phyloP scores from a whole-genome alignment of 768 basidiomycete genomes.

The Podaxis sp. region DNA sequence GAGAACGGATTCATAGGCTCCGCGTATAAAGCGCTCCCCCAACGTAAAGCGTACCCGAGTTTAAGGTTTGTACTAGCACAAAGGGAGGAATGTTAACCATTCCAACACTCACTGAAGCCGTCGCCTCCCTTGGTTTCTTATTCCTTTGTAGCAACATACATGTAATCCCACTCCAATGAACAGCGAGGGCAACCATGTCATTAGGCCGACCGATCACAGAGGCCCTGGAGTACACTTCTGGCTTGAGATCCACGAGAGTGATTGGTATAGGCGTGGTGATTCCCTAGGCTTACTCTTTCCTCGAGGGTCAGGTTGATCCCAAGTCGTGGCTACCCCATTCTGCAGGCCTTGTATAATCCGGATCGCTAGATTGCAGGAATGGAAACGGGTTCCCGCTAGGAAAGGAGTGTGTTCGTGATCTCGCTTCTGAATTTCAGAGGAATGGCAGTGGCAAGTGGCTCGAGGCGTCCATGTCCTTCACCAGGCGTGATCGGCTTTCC shows the following conservation, averaged over 20 bases:
- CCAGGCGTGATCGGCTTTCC: conserved; percentile 7
- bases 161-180: conserved; percentile 18
- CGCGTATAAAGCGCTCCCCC: not conserved
- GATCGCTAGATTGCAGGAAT: conserved; percentile 12
- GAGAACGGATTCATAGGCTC: not conserved
- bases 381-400: not conserved
- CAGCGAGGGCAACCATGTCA: conserved; percentile 12
- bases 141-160: conserved; percentile 19
- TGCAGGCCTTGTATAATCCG: not conserved
- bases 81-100: conserved; percentile 21
- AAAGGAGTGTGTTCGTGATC: not conserved
- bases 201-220: conserved; percentile 8
- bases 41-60: conserved; percentile 4
- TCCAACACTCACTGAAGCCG: conserved; percentile 12
- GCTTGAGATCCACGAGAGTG: conserved; percentile 6
- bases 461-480: conserved; percentile 9
- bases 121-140: not conserved
- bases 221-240: conserved; percentile 1
- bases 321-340: conserved; percentile 14
- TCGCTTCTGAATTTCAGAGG: not conserved
- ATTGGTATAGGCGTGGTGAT: not conserved
- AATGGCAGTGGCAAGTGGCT: conserved; percentile 7
- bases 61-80: conserved; percentile 8
- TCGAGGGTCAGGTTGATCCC: not conserved
- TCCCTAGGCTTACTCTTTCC: not conserved